Evolutionary conservation across 306 rosid species (phyloP).

Genomic region (Albizia julibrissin): DNA sequence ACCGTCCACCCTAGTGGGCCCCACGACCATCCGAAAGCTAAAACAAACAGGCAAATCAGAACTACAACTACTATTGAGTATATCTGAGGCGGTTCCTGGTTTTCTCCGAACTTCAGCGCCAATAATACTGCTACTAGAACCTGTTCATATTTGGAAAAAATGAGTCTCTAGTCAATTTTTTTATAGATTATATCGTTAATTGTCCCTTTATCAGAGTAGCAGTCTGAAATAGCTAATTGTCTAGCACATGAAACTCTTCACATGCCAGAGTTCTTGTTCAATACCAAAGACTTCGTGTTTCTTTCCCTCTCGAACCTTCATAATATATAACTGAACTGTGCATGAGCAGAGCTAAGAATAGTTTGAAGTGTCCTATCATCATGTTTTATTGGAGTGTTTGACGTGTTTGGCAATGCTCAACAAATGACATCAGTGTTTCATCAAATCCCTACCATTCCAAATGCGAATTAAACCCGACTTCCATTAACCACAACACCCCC

Average conservation of each 20-base stretch:
- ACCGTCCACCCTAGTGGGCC: slow-evolving; percentile 55
- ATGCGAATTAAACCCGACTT: no score
- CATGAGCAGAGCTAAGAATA: not conserved
- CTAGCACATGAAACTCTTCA: not conserved
- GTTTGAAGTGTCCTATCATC: not conserved
- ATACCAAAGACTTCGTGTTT: not conserved
- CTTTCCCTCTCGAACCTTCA: no score
- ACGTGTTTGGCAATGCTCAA: not conserved
- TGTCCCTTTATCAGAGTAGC: not conserved
- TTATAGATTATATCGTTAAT: not conserved
- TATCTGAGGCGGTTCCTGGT: slow-evolving; percentile 55
- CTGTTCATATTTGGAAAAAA: slow-evolving; percentile 38
- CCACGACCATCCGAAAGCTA: slow-evolving; percentile 68
- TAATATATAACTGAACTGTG: not conserved
- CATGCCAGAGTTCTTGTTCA: not conserved
- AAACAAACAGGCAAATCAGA: slow-evolving; percentile 76
- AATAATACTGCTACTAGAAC: slow-evolving; percentile 67
- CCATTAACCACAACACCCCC: no score
- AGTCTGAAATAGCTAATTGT: not conserved
- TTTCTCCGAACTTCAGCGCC: slow-evolving; percentile 64
- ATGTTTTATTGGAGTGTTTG: not conserved
- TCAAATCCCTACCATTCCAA: not conserved
- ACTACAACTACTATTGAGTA: slow-evolving; percentile 66
- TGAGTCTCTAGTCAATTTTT: not conserved
- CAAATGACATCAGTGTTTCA: not conserved